A percentile compares a stretch with the other conserved stretches of the same genome.
Conservation (phyloP, 805 yeast genomes). For the Torulaspora maleeae region DNA sequence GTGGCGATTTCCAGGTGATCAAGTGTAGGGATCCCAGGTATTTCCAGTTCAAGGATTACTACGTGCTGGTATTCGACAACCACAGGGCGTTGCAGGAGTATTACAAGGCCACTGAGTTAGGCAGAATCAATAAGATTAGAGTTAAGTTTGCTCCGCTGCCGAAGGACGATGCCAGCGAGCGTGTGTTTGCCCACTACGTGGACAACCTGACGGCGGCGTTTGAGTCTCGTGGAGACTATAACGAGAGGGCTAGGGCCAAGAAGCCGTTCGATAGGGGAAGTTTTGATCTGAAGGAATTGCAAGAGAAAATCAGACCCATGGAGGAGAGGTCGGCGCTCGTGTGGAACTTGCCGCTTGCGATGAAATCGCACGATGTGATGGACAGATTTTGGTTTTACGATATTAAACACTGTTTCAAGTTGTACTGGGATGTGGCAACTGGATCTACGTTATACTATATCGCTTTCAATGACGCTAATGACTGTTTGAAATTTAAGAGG, state of each 20-base stretch:
- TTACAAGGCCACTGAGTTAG: slow-evolving; percentile 11
- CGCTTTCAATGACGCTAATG: slow-evolving; percentile 41
- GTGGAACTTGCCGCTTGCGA: slow-evolving; percentile 30
- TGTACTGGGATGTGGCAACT: slow-evolving; percentile 22
- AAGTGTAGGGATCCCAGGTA: slow-evolving; percentile 29
- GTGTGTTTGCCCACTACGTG: slow-evolving; percentile 11
- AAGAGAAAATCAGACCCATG: slow-evolving; percentile 12
- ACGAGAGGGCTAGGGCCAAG: slow-evolving; percentile 4
- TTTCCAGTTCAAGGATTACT: slow-evolving; percentile 30
- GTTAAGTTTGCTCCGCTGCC: slow-evolving; percentile 15
- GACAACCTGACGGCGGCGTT: slow-evolving; percentile 23
- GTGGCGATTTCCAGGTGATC: slow-evolving; percentile 15
- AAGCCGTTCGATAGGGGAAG: background rate
- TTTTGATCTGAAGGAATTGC: slow-evolving; percentile 8
- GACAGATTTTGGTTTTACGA: slow-evolving; percentile 33
- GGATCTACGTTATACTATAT: slow-evolving; percentile 24
- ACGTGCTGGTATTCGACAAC: slow-evolving; percentile 23
- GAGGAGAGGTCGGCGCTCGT: slow-evolving; percentile 25
- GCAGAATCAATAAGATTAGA: slow-evolving; percentile 21
- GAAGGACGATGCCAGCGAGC: background rate
- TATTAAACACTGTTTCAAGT: slow-evolving; percentile 27
- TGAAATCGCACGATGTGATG: slow-evolving; percentile 16
- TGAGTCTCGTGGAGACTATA: slow-evolving; percentile 19
- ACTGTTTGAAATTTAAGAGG: slow-evolving; percentile 49
- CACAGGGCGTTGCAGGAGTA: slow-evolving; percentile 15